These are phyloP conservation scores for Raffaelea albimanens DNA, from an alignment of 2,329 filamentous ascomycete species.

Conservation along the genomic window DNA sequence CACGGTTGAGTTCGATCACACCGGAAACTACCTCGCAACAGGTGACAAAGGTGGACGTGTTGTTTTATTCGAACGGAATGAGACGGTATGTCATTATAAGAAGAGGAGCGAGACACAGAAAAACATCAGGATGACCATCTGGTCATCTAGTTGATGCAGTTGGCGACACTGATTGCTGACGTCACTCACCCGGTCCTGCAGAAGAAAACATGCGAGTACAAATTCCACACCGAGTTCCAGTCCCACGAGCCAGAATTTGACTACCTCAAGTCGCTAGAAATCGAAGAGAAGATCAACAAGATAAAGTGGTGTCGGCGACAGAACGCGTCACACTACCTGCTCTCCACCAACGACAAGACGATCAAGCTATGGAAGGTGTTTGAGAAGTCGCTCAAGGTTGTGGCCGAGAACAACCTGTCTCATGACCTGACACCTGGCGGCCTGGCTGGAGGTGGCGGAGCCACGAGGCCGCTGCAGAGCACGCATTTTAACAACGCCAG, in stretches of 20 bases:
- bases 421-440: slow-evolving; percentile 78
- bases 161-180: background rate
- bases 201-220: slow-evolving; percentile 99
- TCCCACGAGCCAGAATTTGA: slow-evolving; percentile 99
- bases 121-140: background rate
- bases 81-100: slow-evolving; percentile 58
- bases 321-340: slow-evolving; percentile 94
- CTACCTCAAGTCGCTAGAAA: slow-evolving; percentile 97
- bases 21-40: slow-evolving; percentile 82
- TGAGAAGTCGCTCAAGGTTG: slow-evolving; percentile 97
- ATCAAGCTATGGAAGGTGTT: slow-evolving; percentile 99
- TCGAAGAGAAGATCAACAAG: slow-evolving; percentile 99
- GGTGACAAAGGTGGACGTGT: slow-evolving; percentile 82
- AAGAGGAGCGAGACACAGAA: background rate
- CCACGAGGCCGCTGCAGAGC: slow-evolving; percentile 61
- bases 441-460: slow-evolving; percentile 66
- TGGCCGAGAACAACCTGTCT: slow-evolving; percentile 96
- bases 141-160: background rate
- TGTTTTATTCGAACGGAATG: slow-evolving; percentile 84
- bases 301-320: slow-evolving; percentile 99
- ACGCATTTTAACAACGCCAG: slow-evolving; percentile 69
- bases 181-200: slow-evolving; percentile 32
- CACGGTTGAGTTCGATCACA: slow-evolving; percentile 84
- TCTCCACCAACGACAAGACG: slow-evolving; percentile 99
- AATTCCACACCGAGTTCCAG: slow-evolving; percentile 99